Evolutionary conservation across 1,284 basidiomycete species (phyloP), one percentile per base, ranked within the genome.

Genomic region (Lignosus rhinocerotis): DNA sequence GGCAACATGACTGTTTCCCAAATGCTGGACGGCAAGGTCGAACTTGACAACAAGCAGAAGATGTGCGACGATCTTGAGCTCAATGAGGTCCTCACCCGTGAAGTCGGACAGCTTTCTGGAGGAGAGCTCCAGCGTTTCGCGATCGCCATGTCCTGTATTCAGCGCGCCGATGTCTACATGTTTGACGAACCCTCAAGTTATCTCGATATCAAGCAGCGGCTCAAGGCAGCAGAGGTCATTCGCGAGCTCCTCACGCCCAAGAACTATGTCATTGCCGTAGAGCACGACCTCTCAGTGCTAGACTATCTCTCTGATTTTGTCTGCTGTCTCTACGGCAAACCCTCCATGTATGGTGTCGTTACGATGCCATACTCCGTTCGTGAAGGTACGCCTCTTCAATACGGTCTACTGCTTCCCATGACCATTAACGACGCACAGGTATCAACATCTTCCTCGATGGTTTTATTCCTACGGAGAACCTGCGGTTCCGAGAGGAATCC

Each of bases 381-480:
- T 64, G 96, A 98, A 89, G 95, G 93, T 93, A 56, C 31, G 80
- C 69, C 21, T 36, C 31, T 2, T 21, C 6, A 33, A 9, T 21
- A 14, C 8, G 39, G 14, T 10, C 21, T 38, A 31, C 3, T 16
- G 49, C 33, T 30, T 12, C 33, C 39, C 6, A 14, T 19, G 2
- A 16, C 44, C 3, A 30, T 44, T 44, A 34, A 43, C 32, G 7
- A 12, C 12, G 25, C 4, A 6, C 65, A 92, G 93, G 95, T 67
- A 97, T 98, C 80, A 98, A 98, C 78, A 97, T 97, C 69, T 98
- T 98, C 85, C 80, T 98, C 58, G 96, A 98, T 70, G 95, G 95
- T 53, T 94, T 94, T 78, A 94, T 98, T 67, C 96, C 96, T 6
- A 97, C 96, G n/a, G 95, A 98, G 75, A 98, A 98, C 76, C 74